Conservation (phyloP, 345 rosid genomes). For the Rhodomyrtus tomentosa region DNA sequence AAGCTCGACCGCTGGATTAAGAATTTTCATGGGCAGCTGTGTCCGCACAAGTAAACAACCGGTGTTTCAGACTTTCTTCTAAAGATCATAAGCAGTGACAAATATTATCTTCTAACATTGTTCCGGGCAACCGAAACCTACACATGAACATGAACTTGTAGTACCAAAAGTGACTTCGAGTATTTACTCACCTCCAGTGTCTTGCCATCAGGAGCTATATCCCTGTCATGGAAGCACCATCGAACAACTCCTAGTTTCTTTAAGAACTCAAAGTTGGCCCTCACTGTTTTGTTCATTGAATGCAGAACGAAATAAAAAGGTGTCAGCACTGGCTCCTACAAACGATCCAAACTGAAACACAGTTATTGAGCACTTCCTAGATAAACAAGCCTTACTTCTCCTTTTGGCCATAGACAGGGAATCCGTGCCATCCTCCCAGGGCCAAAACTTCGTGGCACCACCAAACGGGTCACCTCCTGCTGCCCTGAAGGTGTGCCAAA, state of each 20-base stretch:
- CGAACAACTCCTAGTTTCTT: slow-evolving; percentile 84
- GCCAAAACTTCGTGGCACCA: slow-evolving; percentile 80
- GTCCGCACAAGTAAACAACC: background rate
- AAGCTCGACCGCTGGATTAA: background rate
- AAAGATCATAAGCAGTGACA: background rate
- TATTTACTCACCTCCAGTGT: slow-evolving; percentile 45
- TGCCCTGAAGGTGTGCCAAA: slow-evolving; percentile 98
- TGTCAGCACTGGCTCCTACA: background rate
- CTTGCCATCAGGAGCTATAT: slow-evolving; percentile 79
- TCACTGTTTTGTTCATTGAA: slow-evolving; percentile 35
- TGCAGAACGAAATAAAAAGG: background rate
- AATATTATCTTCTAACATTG: background rate
- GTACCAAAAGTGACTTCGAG: background rate
- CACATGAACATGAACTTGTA: no score
- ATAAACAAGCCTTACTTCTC: slow-evolving; percentile 54
- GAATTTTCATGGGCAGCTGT: background rate
- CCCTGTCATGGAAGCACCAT: slow-evolving; percentile 99
- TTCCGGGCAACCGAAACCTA: background rate
- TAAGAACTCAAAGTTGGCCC: slow-evolving; percentile 93
- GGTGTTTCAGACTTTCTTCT: background rate
- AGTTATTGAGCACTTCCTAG: background rate
- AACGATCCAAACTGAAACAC: background rate
- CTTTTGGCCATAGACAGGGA: slow-evolving; percentile 90
- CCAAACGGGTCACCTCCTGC: slow-evolving; percentile 90
- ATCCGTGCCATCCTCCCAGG: slow-evolving; percentile 98